phyloP scores from a whole-genome alignment of 768 basidiomycete species.

The Omphalotus guepiniiformis region DNA sequence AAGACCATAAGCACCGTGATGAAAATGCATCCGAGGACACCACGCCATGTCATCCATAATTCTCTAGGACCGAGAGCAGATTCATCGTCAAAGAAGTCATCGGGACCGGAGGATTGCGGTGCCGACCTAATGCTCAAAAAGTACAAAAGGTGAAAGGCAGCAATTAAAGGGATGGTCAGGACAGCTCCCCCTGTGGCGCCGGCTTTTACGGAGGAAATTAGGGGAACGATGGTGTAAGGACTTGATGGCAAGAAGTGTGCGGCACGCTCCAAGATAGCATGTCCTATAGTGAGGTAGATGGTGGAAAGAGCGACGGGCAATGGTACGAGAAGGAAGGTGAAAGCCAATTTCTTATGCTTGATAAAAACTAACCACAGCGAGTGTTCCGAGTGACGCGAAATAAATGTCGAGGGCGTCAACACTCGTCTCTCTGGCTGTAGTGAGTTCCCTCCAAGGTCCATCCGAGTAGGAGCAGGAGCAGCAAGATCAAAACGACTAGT shows the following conservation, averaged over 20 bases:
- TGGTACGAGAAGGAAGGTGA: neutral
- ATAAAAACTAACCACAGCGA: too few relatives aligned
- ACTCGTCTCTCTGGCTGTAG: too few relatives aligned
- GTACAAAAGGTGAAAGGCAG: neutral
- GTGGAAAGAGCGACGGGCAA: neutral
- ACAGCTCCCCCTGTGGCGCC: neutral
- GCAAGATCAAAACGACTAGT: neutral
- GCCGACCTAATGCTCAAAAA: neutral
- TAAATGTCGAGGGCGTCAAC: too few relatives aligned
- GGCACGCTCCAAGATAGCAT: neutral
- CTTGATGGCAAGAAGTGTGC: neutral
- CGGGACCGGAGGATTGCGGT: neutral
- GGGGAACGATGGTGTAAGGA: neutral
- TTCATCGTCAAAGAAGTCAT: conserved; percentile 1
- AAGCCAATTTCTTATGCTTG: neutral
- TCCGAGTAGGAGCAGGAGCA: neutral
- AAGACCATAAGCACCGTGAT: neutral
- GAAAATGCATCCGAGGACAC: neutral
- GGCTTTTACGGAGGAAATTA: neutral
- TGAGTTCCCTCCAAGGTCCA: too few relatives aligned
- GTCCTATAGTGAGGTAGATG: neutral
- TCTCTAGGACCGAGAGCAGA: neutral
- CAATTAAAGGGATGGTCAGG: neutral
- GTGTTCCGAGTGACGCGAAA: too few relatives aligned
- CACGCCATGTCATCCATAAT: neutral